Base-by-base conservation (phyloP, 2,329 filamentous ascomycete genomes). In the Fusarium xyrophilum region DNA sequence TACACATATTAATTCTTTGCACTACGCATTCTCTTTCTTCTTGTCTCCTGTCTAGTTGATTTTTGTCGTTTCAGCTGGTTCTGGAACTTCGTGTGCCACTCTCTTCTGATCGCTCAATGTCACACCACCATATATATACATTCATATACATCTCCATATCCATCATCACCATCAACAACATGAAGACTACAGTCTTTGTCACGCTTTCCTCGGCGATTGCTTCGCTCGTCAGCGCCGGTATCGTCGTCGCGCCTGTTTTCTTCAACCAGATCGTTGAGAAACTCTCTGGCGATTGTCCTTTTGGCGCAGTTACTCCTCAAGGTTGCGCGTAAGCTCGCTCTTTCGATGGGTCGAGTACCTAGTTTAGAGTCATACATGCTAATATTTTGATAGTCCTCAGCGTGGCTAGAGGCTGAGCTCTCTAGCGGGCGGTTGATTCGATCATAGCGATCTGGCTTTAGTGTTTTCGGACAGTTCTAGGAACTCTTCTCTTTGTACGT, bases 191-290 rank as follows among this genome's bases (percentile, higher is more conserved):
- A 2, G 35, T 76, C 23, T 47, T 70, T 53, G 60, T 79, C 21
- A 74, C 81, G 21, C 61, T 84, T 60, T 63, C 85, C 46, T 82
- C 82, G 56, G 76, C 81, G 30, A 80, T 79, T 72, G 78, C 79
- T 51, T 82, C 84, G 6, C 73, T 85, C 51, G 84, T 75, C 72
- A 82, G 78, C 67, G 86, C 86, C 30, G 85, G 82, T 57, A 80
- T 88, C 50, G 84, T 88, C 73, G 83, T 85, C 73, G 86, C 84
- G 7, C 86, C 86, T 52, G 81, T 88, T 68, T 77, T 75, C 42
- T 62, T 74, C 25, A 77, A 87, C 65, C 85, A 87, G 74, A 79
- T 88, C 35, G 82, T 88, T n/a, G 72, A 78, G 30, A 83, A 81
- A 70, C 69, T 75, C 21, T 36, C 71, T 4, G 83, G 81, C 30